Percentiles rank a stretch among this genome's conserved stretches.
Conservation (phyloP, 352 stramenopile species). For the Phytophthora tubulina region DNA sequence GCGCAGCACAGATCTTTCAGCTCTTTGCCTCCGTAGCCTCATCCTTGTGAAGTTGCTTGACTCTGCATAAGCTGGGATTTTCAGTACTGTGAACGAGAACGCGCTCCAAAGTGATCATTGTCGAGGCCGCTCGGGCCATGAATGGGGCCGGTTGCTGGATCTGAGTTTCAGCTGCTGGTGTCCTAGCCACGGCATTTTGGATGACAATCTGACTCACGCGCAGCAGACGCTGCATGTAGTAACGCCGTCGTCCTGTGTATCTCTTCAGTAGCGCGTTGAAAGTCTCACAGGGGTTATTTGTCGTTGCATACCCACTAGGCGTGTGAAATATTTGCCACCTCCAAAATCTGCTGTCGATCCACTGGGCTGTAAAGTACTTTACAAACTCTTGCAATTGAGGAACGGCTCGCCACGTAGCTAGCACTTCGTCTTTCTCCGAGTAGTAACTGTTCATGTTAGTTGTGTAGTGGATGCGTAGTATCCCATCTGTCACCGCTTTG, state of each 20-base stretch:
- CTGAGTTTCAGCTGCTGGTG: background rate
- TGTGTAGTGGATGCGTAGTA: background rate
- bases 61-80: background rate
- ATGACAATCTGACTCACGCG: background rate
- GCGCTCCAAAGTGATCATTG: background rate
- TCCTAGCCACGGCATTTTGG: background rate
- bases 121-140: background rate
- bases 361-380: conserved; percentile 1
- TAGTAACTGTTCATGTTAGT: conserved; percentile 12
- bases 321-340: conserved; percentile 24
- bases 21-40: background rate
- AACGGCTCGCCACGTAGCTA: background rate
- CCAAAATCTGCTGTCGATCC: conserved; percentile 21
- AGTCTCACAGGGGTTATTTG: conserved; percentile 20
- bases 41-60: background rate
- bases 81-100: background rate
- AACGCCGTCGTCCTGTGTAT: conserved; percentile 17
- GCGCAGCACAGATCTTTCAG: background rate
- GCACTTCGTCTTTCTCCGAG: background rate
- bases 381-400: conserved; percentile 1
- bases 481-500: conserved; percentile 3
- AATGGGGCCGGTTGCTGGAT: background rate
- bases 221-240: conserved; percentile 21
- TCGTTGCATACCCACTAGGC: conserved; percentile 4
- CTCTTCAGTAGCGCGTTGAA: conserved; percentile 25